Evolutionary conservation across 2,329 filamentous ascomycete species (phyloP).

Genomic region (Xylaria digitata): DNA sequence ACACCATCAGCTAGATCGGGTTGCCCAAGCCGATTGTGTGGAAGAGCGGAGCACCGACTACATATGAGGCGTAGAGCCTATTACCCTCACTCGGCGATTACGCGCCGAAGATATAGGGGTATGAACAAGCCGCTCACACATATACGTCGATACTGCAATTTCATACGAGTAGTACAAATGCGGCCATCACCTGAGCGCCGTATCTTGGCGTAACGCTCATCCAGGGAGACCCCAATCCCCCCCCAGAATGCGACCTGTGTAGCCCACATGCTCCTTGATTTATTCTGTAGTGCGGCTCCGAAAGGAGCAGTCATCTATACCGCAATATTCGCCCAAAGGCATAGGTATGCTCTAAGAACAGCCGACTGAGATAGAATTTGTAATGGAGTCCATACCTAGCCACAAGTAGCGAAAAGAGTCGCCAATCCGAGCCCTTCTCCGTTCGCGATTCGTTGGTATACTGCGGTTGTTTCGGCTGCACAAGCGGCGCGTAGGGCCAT

Average conservation of each 20-base stretch:
- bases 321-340: no score
- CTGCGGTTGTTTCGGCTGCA: no score
- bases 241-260: conserved; percentile 18
- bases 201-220: conserved; percentile 14
- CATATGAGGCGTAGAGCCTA: conserved; percentile 21
- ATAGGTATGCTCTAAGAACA: no score
- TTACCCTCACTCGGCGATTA: conserved; percentile 4
- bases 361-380: no score
- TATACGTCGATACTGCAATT: conserved; percentile 24
- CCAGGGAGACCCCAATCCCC: conserved; percentile 14
- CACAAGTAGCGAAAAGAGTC: no score
- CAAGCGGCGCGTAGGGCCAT: no score
- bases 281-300: no score
- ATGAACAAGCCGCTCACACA: conserved; percentile 8
- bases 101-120: conserved; percentile 14
- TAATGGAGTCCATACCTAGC: no score
- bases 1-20: conserved; percentile 12
- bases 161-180: conserved; percentile 22
- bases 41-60: conserved; percentile 18
- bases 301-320: no score
- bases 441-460: no score
- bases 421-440: no score
- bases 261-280: conserved; percentile 16
- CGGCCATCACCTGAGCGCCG: conserved; percentile 20
- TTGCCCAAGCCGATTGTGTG: conserved; percentile 19